Evolutionary conservation across 2,329 filamentous ascomycete genomes (phyloP), one percentile per base, ranked within the genome.

Genomic region (Fusarium ramigenum): DNA sequence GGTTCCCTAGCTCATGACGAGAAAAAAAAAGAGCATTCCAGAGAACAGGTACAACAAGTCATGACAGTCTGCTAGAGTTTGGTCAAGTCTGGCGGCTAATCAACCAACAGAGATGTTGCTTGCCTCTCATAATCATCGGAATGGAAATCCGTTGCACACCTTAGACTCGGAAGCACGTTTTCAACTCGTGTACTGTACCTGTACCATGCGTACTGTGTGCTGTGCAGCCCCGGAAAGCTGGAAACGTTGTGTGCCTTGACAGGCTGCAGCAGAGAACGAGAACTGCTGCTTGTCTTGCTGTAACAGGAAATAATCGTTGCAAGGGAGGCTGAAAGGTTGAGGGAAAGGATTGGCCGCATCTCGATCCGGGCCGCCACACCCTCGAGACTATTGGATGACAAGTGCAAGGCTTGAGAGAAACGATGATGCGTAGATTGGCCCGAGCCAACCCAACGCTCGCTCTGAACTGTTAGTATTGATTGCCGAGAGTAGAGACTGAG

Each of bases 381-480:
- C 61, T 59, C 43, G 30, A 59, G 21, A 43, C 44, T 39, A 75
- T 75, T 73, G 72, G 69, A 52, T 44, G 42, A 44, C 44, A 39
- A 57, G 32, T 44, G 50, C 57, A 63, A 65, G 63, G 71, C 71
- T 28, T 59, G 69, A 53, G 61, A 53, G 30, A 62, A 66, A 36
- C 36, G 69, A 74, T 74, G 72, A 74, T 74, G 72, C 72, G 72
- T 74, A 73, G 65, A 75, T 67, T 73, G 58, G 61, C 37, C 37
- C 37, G 9, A 37, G 66, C 43, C 47, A 58, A 37, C 70, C 43
- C 47, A 58, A 60, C 69, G 40, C 57, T 53, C 69, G 40, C 57
- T 53, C 37, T 46, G 47, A 25, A 32, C 34, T 60, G 30, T 30
- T 30, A 11, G 3, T 30, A 32, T 39, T 34, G 32, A 40, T 60